These are phyloP conservation scores for Solanum chmielewskii DNA, from an alignment of 257 asterid species.

Conservation along the genomic window DNA sequence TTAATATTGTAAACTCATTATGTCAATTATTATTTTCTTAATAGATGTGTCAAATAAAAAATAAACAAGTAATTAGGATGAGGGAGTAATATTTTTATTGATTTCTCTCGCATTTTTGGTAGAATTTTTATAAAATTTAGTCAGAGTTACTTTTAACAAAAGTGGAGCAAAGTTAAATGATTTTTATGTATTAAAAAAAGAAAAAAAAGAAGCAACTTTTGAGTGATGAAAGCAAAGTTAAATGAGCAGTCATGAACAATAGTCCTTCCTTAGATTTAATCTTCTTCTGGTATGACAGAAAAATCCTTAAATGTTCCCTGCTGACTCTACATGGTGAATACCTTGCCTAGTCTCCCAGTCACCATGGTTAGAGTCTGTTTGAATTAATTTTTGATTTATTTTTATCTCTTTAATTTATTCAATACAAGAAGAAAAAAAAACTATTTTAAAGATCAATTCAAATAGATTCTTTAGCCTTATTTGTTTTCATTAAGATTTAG, in stretches of 20 bases:
- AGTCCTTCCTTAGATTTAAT: neutral
- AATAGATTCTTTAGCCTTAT: neutral
- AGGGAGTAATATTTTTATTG: too few species aligned
- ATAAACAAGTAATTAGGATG: rapidly evolving
- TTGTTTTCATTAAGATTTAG: neutral
- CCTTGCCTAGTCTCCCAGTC: neutral
- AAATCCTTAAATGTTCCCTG: neutral
- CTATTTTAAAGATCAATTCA: too few species aligned
- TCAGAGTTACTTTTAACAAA: neutral
- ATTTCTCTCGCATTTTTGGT: neutral
- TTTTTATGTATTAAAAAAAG: too few species aligned
- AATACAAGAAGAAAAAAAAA: too few species aligned
- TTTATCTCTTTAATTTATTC: too few species aligned
- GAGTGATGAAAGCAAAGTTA: neutral
- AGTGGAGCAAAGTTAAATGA: neutral
- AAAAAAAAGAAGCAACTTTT: neutral
- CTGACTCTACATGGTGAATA: neutral
- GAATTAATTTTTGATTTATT: too few species aligned
- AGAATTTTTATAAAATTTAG: neutral
- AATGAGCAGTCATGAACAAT: neutral
- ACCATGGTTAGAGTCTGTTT: too few species aligned
- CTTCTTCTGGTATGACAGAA: neutral
- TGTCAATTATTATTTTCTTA: too few species aligned
- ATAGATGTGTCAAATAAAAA: too few species aligned
- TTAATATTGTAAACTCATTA: too few species aligned